A percentile compares a stretch with the other conserved stretches of the same genome.
phyloP scores from a whole-genome alignment of 1,284 basidiomycete genomes.

The Volvariella surrecta region DNA sequence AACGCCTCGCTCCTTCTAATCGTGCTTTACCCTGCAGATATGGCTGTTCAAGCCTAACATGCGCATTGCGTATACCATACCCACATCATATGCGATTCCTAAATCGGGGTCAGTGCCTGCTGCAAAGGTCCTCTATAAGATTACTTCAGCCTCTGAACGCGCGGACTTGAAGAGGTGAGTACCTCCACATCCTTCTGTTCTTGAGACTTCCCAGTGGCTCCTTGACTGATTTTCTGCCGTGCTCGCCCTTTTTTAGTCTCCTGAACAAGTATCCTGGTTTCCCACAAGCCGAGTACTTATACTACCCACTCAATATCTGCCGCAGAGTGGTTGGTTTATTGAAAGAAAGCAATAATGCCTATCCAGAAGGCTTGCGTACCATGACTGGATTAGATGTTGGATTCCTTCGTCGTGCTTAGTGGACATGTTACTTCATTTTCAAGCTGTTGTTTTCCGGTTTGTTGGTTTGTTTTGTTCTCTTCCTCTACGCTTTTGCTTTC shows the following conservation, averaged over 20 bases:
- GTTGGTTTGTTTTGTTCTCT: background rate
- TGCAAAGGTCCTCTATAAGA: slow-evolving; percentile 71
- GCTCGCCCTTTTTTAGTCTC: slow-evolving; percentile 28
- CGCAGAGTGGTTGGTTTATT: slow-evolving; percentile 55
- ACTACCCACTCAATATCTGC: slow-evolving; percentile 69
- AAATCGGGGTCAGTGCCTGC: slow-evolving; percentile 54
- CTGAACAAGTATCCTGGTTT: slow-evolving; percentile 68
- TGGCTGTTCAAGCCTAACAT: slow-evolving; percentile 90
- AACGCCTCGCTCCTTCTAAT: no score
- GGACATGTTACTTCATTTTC: background rate
- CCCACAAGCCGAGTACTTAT: slow-evolving; percentile 74
- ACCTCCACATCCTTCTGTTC: no score
- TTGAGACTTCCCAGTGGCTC: no score
- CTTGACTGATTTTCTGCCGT: background rate
- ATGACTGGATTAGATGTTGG: slow-evolving; percentile 77
- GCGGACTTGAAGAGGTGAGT: slow-evolving; percentile 50
- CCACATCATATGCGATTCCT: slow-evolving; percentile 47
- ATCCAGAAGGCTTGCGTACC: slow-evolving; percentile 62
- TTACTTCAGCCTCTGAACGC: slow-evolving; percentile 47
- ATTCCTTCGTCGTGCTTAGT: slow-evolving; percentile 45
- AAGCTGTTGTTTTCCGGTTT: background rate
- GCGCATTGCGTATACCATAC: slow-evolving; percentile 60
- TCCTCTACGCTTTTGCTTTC: background rate
- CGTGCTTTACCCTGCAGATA: slow-evolving; percentile 33
- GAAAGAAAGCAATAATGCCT: slow-evolving; percentile 65